phyloP scores from a whole-genome alignment of 2,329 filamentous ascomycete species.

The Bipolaris sorokiniana region DNA sequence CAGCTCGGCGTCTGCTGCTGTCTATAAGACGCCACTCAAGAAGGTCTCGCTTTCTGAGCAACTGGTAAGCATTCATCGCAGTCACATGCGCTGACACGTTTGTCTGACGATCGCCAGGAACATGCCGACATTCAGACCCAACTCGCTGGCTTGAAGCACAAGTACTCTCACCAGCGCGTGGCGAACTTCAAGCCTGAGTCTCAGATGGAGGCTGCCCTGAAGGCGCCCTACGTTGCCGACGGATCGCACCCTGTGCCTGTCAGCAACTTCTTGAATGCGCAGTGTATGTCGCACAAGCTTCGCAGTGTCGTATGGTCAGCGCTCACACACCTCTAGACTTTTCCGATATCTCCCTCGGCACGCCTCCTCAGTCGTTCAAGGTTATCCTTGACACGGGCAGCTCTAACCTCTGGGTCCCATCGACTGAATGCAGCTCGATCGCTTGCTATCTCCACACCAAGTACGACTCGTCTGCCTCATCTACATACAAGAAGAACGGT shows the following conservation, averaged over 20 bases:
- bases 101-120: conserved; percentile 59
- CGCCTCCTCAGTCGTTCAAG: conserved; percentile 94
- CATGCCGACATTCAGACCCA: conserved; percentile 80
- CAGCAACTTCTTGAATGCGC: conserved; percentile 97
- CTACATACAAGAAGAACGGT: conserved; percentile 92
- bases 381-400: conserved; percentile 97
- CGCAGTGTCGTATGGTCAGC: conserved; percentile 1
- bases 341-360: conserved; percentile 92
- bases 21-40: conserved; percentile 97
- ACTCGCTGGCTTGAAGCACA: conserved; percentile 83
- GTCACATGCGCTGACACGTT: conserved; percentile 8
- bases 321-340: conserved; percentile 67
- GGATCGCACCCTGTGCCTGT: conserved; percentile 82
- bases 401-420: conserved; percentile 99
- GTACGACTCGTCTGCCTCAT: conserved; percentile 90
- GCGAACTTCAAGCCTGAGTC: conserved; percentile 74
- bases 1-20: conserved; percentile 79
- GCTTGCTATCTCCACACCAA: conserved; percentile 97
- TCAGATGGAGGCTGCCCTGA: conserved; percentile 80
- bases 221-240: conserved; percentile 70
- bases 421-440: conserved; percentile 86
- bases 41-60: conserved; percentile 93
- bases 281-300: conserved; percentile 71
- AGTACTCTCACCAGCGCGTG: conserved; percentile 71
- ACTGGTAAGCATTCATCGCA: conserved; percentile 68